Evolutionary conservation across 2,329 filamentous ascomycete genomes (phyloP), one percentile per base, ranked within the genome.

Genomic region (Trichoderma afroharzianum): DNA sequence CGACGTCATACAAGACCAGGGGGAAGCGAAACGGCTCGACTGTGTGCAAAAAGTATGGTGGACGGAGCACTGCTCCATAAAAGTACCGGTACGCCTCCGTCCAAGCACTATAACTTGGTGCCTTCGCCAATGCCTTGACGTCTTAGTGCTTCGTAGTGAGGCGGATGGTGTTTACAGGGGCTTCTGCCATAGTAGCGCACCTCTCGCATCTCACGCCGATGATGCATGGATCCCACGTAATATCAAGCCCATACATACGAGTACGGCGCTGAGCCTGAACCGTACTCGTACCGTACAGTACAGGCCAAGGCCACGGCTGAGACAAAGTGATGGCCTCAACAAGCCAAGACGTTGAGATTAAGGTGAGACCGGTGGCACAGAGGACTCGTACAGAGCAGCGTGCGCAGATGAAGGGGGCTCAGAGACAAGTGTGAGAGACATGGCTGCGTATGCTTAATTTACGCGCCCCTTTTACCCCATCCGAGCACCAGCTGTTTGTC

Each of bases 381-480:
- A 50, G 30, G 39, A 43, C 26, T 39, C 47, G 55, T 14, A n/a
- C 14, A 53, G 53, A 24, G 36, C 39, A 57, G 59, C 24, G 28
- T n/a, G 39, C 30, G 18, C 47, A 71, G 61, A 71, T 33, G 68
- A 71, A 33, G 68, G 59, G 26, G 59, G 47, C 50, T 55, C 50
- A 70, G 69, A 61, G 67, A 62, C 55, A 28, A 39, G 57, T 33
- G 15, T 1, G n/a, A 71, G 62, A 71, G 69, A 71, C 69, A 71
- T 69, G 70, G 39, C 57, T 69, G 28, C 64, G 70, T 68, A 69
- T 71, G 70, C 71, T 70, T 64, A 70, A 70, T 58, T 70, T 71
- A 33, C 53, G 53, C 58, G 33, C n/a, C 62, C 55, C 55, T 68
- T 68, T 68, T 47, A 12, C 53, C 28, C 39, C 39, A 28, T 62